Conservation (phyloP, 805 yeast species). For the Candida incommunis region DNA sequence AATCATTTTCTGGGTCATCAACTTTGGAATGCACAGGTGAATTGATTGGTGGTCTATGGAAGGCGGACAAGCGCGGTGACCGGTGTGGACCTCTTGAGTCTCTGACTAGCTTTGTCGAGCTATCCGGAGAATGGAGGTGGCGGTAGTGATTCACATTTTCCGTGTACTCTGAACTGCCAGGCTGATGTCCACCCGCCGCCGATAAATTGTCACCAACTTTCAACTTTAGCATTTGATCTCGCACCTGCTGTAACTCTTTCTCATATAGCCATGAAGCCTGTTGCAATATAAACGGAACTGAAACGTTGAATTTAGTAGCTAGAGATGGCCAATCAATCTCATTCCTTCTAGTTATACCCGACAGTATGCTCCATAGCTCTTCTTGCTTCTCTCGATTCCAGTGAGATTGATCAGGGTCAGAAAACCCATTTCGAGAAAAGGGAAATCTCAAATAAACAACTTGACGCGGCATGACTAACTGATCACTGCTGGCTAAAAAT, state of each 20-base stretch:
- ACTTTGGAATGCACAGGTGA: not conserved
- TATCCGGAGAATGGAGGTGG: too few species aligned
- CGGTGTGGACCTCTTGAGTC: too few species aligned
- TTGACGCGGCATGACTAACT: slow-evolving; percentile 12
- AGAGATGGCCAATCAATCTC: slow-evolving; percentile 23
- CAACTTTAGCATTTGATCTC: slow-evolving; percentile 31
- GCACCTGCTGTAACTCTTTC: slow-evolving; percentile 22
- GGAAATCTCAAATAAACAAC: slow-evolving; percentile 32
- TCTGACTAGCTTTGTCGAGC: too few species aligned
- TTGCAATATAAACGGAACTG: slow-evolving; percentile 23
- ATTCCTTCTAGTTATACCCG: slow-evolving; percentile 18
- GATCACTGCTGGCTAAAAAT: too few species aligned
- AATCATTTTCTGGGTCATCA: not conserved
- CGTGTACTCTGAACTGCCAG: not conserved
- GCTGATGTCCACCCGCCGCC: not conserved
- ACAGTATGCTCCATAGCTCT: slow-evolving; percentile 21
- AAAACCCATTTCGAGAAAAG: slow-evolving; percentile 26
- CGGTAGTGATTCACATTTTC: not conserved
- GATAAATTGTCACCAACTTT: slow-evolving; percentile 15
- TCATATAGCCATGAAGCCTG: slow-evolving; percentile 30
- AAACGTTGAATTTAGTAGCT: slow-evolving; percentile 23
- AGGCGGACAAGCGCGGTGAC: not conserved
- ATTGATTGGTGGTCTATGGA: not conserved
- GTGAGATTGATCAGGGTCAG: slow-evolving; percentile 24
- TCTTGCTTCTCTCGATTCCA: slow-evolving; percentile 22